These are phyloP conservation scores for Protostelium mycophagum DNA, from an alignment of 78 protist genomes.

Conservation along the genomic window DNA sequence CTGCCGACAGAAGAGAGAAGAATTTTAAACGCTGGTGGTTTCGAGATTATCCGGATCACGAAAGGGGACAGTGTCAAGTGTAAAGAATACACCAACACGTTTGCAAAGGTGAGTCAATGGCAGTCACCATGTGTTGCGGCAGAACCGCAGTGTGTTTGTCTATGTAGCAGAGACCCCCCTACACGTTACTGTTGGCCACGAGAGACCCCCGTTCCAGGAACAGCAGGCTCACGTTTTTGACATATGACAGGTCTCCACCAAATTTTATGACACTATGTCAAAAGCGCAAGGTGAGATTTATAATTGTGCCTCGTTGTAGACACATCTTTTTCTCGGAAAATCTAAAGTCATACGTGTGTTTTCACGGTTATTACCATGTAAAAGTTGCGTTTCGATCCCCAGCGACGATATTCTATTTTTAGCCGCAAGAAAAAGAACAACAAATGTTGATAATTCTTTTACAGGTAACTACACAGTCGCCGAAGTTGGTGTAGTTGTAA, in stretches of 20 bases:
- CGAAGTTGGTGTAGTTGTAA: slow-evolving; percentile 1
- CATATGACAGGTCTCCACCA: not conserved
- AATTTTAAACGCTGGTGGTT: not conserved
- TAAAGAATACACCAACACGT: not conserved
- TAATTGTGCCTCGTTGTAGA: no score
- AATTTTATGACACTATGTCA: slow-evolving; percentile 8
- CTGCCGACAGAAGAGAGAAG: slow-evolving; percentile 2
- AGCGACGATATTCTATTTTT: no score
- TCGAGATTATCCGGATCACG: not conserved
- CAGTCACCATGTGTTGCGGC: not conserved
- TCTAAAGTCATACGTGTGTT: no score
- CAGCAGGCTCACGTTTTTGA: not conserved
- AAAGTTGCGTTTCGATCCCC: no score
- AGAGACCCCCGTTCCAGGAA: no score
- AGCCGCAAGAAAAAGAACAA: not conserved
- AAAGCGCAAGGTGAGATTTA: slow-evolving; percentile 11
- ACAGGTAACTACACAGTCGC: slow-evolving; percentile 1
- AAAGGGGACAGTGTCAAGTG: not conserved
- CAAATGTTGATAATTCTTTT: not conserved
- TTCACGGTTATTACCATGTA: no score
- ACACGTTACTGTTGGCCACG: no score
- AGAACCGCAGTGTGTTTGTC: no score
- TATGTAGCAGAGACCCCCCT: no score
- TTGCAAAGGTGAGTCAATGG: not conserved
- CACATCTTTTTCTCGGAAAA: no score